Evolutionary conservation across 1,284 basidiomycete species (phyloP).

Genomic region (Ceraceosorus bombacis): DNA sequence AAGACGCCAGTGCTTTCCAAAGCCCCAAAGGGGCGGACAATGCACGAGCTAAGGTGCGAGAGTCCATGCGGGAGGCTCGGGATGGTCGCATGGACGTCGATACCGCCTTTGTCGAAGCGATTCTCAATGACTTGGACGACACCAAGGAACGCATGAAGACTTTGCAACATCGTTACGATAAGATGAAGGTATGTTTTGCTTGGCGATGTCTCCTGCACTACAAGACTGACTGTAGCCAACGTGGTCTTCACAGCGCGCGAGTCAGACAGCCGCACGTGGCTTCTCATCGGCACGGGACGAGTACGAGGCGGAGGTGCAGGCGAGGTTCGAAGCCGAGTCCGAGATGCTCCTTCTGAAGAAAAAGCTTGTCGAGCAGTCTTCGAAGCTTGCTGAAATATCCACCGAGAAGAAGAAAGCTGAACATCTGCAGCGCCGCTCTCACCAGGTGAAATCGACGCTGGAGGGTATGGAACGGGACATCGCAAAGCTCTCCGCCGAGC

Average conservation of each 20-base stretch:
- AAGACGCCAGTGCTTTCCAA: not conserved
- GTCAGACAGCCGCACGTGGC: conserved; percentile 84
- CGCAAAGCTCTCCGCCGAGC: conserved; percentile 75
- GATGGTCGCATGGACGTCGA: conserved; percentile 65
- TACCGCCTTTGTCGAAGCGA: conserved; percentile 63
- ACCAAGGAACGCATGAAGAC: conserved; percentile 60
- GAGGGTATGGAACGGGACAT: conserved; percentile 74
- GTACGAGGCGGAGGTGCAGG: conserved; percentile 80
- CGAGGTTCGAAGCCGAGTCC: conserved; percentile 78
- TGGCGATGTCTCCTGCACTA: no score
- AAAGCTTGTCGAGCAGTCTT: conserved; percentile 79
- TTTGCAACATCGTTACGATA: conserved; percentile 71
- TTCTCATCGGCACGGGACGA: conserved; percentile 84
- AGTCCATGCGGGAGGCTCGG: conserved; percentile 60
- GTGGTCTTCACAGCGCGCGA: conserved; percentile 54
- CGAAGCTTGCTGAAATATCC: conserved; percentile 70
- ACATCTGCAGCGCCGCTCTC: conserved; percentile 66
- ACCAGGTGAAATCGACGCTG: conserved; percentile 69
- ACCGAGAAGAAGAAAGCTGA: conserved; percentile 65
- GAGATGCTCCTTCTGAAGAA: conserved; percentile 78
- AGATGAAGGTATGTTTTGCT: conserved; percentile 56
- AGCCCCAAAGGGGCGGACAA: conserved; percentile 6
- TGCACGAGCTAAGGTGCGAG: conserved; percentile 52
- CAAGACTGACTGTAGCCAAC: conserved; percentile 20
- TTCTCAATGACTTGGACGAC: conserved; percentile 64